Evolutionary conservation across 2,329 filamentous ascomycete genomes (phyloP).

Genomic region (Diatrype stigma): DNA sequence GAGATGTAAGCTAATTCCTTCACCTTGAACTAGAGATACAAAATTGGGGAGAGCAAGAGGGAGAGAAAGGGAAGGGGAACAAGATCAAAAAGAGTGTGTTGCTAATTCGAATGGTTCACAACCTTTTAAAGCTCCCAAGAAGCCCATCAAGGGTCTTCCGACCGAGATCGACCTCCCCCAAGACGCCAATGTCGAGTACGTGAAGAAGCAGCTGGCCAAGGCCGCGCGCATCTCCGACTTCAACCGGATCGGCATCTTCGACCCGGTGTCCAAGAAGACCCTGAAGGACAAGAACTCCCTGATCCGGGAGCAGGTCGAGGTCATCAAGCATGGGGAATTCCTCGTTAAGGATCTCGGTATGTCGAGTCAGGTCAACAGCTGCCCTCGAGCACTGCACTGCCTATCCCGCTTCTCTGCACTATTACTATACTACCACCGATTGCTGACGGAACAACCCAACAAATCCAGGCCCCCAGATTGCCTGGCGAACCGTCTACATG

Average conservation of each 20-base stretch:
- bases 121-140: conserved; percentile 36
- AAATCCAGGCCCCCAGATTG: conserved; percentile 71
- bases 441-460: no score
- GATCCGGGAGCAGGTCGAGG: conserved; percentile 43
- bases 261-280: conserved; percentile 57
- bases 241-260: conserved; percentile 60
- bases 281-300: conserved; percentile 58
- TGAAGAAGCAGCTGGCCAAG: conserved; percentile 53
- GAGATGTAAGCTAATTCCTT: conserved; percentile 26
- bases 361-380: no score
- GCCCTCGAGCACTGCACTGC: not conserved
- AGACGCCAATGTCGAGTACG: conserved; percentile 55
- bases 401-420: conserved; percentile 1
- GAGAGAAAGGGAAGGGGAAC: no score
- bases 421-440: no score
- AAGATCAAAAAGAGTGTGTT: not conserved
- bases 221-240: conserved; percentile 48
- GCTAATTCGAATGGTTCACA: not conserved
- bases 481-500: conserved; percentile 90
- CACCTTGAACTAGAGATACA: no score
- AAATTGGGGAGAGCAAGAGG: no score
- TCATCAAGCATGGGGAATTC: conserved; percentile 52
- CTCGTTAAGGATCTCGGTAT: conserved; percentile 91
- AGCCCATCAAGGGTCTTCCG: conserved; percentile 53
- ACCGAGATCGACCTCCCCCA: conserved; percentile 42